These are phyloP conservation scores for Astrocystis sublimbata DNA, from an alignment of 495 filamentous ascomycete species.

Conservation along the genomic window DNA sequence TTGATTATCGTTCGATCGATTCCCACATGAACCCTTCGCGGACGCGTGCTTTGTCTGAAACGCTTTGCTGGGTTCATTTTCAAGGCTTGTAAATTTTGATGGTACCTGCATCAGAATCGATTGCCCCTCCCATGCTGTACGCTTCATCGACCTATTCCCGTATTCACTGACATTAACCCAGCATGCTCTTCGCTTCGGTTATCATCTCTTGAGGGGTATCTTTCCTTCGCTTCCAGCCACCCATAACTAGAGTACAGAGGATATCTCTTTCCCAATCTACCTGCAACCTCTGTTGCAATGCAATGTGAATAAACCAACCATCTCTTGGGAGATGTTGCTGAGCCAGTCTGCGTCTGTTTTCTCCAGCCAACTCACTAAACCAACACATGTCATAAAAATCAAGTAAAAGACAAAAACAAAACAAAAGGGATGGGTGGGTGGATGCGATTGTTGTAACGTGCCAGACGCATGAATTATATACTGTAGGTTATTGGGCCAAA, in stretches of 20 bases:
- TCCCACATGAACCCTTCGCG: constrained; percentile 1
- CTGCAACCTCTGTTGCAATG: constrained; percentile 13
- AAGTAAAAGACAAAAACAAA: constrained; percentile 3
- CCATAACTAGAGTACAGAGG: constrained; percentile 13
- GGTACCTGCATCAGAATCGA: constrained; percentile 15
- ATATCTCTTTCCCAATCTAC: constrained; percentile 20
- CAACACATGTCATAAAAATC: constrained; percentile 6
- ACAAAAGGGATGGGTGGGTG: no score
- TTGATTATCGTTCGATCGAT: constrained; percentile 3
- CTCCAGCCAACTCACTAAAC: neutral
- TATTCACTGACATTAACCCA: constrained; percentile 8
- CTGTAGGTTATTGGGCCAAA: constrained; percentile 14
- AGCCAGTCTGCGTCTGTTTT: constrained; percentile 9
- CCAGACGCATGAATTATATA: constrained; percentile 17
- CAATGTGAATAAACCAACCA: constrained; percentile 9
- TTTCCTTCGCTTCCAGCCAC: constrained; percentile 14
- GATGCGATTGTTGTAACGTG: constrained; percentile 18
- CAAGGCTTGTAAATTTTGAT: constrained; percentile 19
- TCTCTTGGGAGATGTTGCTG: constrained; percentile 6
- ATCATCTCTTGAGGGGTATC: constrained; percentile 17
- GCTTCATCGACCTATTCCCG: constrained; percentile 2
- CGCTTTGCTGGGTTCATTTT: constrained; percentile 15
- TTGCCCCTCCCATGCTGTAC: constrained; percentile 8
- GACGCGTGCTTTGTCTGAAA: constrained; percentile 19
- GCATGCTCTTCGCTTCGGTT: constrained; percentile 10